phyloP scores from a whole-genome alignment of 1,284 basidiomycete genomes.

The Irpex lacteus region DNA sequence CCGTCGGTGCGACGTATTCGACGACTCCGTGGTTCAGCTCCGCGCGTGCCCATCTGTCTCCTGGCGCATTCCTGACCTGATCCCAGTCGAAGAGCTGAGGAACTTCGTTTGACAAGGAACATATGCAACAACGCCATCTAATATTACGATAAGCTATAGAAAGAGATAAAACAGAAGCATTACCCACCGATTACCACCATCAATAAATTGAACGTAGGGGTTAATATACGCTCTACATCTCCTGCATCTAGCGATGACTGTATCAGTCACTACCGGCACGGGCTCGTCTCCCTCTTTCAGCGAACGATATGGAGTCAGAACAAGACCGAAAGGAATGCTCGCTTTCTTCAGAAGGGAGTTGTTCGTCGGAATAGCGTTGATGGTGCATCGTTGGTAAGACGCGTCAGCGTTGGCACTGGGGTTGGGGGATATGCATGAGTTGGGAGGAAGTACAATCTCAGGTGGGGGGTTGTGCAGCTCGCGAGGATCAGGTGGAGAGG shows the following conservation, averaged over 20 bases:
- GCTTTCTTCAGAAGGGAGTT: conserved; percentile 88
- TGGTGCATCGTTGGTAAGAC: conserved; percentile 90
- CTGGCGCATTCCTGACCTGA: conserved; percentile 89
- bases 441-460: conserved; percentile 84
- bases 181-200: conserved; percentile 86
- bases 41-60: conserved; percentile 91
- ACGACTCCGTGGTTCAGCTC: conserved; percentile 94
- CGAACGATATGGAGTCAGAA: conserved; percentile 91
- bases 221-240: conserved; percentile 99
- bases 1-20: conserved; percentile 96
- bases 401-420: conserved; percentile 85
- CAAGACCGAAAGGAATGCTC: conserved; percentile 89
- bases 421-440: conserved; percentile 77
- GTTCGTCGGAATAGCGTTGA: conserved; percentile 94
- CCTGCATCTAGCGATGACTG: conserved; percentile 95
- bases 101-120: conserved; percentile 97
- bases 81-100: conserved; percentile 99
- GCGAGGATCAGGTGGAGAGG: conserved; percentile 85
- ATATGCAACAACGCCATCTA: conserved; percentile 99
- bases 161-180: background rate
- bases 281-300: conserved; percentile 73
- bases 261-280: conserved; percentile 90
- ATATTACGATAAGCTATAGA: background rate
- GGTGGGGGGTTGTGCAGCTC: conserved; percentile 84
- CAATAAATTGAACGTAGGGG: conserved; percentile 97